Conservation (phyloP, 805 yeast species). For the Cyberlindnera subsufficiens region DNA sequence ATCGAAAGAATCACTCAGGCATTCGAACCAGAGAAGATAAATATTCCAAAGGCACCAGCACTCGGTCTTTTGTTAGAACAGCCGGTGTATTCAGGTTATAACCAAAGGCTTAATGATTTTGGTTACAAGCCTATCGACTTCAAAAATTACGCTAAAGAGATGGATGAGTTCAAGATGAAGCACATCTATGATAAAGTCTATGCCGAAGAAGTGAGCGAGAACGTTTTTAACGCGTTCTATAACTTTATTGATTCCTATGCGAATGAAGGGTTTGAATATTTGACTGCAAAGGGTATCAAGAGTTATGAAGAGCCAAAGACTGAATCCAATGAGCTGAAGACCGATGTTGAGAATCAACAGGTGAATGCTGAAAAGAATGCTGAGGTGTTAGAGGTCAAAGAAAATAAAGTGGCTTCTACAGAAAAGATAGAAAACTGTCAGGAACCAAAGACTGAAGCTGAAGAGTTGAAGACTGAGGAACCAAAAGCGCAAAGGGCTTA, state of each 20-base stretch:
- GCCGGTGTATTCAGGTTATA: conserved; percentile 87
- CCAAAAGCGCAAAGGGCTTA: too few species aligned
- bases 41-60: conserved; percentile 97
- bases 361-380: neutral
- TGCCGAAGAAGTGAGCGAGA: conserved; percentile 82
- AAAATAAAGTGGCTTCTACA: too few species aligned
- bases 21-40: conserved; percentile 66
- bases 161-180: conserved; percentile 82
- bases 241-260: conserved; percentile 81
- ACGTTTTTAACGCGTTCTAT: conserved; percentile 85
- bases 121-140: conserved; percentile 79
- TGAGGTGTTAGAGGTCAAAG: neutral
- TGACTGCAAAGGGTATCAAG: conserved; percentile 37
- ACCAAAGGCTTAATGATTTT: conserved; percentile 59
- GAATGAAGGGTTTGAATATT: conserved; percentile 45
- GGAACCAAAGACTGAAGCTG: too few species aligned
- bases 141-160: conserved; percentile 55
- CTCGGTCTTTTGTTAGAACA: conserved; percentile 84
- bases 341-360: neutral
- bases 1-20: conserved; percentile 68
- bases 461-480: too few species aligned
- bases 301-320: conserved; percentile 7
- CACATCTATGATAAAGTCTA: conserved; percentile 90
- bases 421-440: too few species aligned
- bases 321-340: neutral